Base-by-base conservation (phyloP, 352 stramenopile species). In the Phytophthora aleatoria region DNA sequence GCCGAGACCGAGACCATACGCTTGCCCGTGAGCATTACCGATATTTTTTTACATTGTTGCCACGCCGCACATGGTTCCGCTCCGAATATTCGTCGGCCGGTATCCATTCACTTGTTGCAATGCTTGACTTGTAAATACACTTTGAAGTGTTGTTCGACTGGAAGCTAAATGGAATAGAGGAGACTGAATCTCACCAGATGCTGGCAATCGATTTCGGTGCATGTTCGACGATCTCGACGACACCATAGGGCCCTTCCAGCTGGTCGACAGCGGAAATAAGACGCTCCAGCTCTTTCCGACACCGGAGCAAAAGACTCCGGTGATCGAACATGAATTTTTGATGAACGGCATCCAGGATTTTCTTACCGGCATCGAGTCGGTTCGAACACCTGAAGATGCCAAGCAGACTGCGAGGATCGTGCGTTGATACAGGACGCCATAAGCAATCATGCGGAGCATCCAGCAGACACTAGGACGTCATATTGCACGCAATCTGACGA, bases 331-430 rank as follows among this genome's bases (percentile, higher is more conserved):
- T 27, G 16, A 20, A 5, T 11, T 15, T 33, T 33, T 4, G 10
- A 45, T 59, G 48, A 50, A 28, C 16, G 26, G n/a, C 31, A 54
- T 51, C 35, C 26, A n/a, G 36, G 61, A 67, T 70, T 67, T 74
- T 74, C 66, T 70, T 70, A 70, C 54, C 61, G 50, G 41, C 16
- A 43, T 62, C 43, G 43, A 74, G 61, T 59, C 60, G 55, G 61
- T 74, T 70, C 55, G 43, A 70, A 54, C 66, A 74, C 41, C 61
- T 70, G 66, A 74, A 70, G 61, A 53, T 60, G 47, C 43, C 50
- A 52, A 57, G 13, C 10, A 12, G 12, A 27, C 38, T 36, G 15
- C 24, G 26, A 50, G 10, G 31, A 31, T 50, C 30, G 36, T 50
- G 45, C 33, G 48, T 64, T 60, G 52, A 71, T 73, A 62, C 63